Conservation (phyloP, 805 yeast species). For the Candida orba region DNA sequence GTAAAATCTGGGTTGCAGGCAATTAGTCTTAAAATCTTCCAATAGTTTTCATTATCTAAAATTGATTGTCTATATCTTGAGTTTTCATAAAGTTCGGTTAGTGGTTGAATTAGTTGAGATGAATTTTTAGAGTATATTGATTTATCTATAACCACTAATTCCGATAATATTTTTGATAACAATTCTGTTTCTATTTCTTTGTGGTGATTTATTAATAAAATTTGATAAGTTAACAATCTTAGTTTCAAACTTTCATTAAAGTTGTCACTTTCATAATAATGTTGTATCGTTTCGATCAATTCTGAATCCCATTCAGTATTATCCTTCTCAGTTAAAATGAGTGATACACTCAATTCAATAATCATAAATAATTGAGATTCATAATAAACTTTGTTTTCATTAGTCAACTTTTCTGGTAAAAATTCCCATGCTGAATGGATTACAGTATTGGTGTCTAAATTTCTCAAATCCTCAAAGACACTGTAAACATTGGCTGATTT, state of each 20-base stretch:
- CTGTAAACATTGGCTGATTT: constrained; percentile 56
- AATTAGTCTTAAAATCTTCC: constrained; percentile 46
- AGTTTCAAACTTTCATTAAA: constrained; percentile 17
- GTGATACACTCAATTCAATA: constrained; percentile 31
- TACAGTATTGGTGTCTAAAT: constrained; percentile 3
- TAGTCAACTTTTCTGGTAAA: constrained; percentile 27
- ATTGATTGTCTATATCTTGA: constrained; percentile 24
- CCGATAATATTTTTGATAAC: constrained; percentile 7
- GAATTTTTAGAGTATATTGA: constrained; percentile 12
- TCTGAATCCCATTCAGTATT: constrained; percentile 1
- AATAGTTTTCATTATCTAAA: constrained; percentile 43
- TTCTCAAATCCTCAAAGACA: constrained; percentile 43
- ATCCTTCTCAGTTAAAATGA: background rate
- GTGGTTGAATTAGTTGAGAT: constrained; percentile 15
- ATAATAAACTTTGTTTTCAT: constrained; percentile 22
- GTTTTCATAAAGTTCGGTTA: constrained; percentile 6
- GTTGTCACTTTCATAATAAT: constrained; percentile 17
- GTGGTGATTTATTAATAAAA: constrained; percentile 30
- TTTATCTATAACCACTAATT: constrained; percentile 11
- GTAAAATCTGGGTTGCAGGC: constrained; percentile 41
- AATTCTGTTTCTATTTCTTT: background rate
- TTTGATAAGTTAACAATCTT: constrained; percentile 45
- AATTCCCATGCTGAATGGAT: constrained; percentile 28
- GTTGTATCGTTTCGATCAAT: constrained; percentile 21
- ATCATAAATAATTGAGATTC: constrained; percentile 32